These are phyloP conservation scores for Skeletonema grethae DNA, from an alignment of 108 stramenopile genomes.

Conservation along the genomic window DNA sequence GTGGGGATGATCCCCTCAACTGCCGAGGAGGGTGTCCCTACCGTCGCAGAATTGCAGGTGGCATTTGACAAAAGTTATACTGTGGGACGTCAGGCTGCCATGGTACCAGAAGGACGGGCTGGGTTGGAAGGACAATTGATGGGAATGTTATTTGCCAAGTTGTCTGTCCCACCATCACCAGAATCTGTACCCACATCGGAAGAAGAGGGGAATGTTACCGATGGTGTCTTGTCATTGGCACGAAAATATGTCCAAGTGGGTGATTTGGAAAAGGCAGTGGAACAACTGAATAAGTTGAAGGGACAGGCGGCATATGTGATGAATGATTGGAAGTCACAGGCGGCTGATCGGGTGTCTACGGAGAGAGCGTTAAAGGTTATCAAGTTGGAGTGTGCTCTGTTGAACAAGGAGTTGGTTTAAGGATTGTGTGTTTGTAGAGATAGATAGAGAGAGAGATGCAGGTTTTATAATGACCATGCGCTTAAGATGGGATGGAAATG, in stretches of 20 bases:
- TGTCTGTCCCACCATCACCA: constrained; percentile 69
- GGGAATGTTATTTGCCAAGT: constrained; percentile 72
- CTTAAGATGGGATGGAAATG: neutral
- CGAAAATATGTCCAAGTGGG: constrained; percentile 72
- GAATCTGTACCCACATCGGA: constrained; percentile 65
- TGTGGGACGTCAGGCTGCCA: constrained; percentile 64
- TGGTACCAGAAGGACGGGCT: constrained; percentile 71
- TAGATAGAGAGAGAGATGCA: neutral
- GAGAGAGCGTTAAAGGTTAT: constrained; percentile 84
- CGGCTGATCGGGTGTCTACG: constrained; percentile 70
- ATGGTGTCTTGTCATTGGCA: constrained; percentile 71
- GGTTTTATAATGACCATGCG: neutral
- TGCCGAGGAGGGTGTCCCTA: constrained; percentile 61
- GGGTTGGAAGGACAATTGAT: constrained; percentile 77
- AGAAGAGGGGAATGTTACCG: constrained; percentile 56
- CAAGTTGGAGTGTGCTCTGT: constrained; percentile 80
- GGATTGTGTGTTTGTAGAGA: neutral
- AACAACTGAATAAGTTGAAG: constrained; percentile 61
- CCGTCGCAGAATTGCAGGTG: constrained; percentile 74
- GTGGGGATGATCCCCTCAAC: constrained; percentile 55
- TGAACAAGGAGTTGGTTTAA: constrained; percentile 67
- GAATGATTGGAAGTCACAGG: constrained; percentile 73
- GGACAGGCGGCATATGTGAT: constrained; percentile 80
- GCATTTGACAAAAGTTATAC: constrained; percentile 66
- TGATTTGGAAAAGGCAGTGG: constrained; percentile 75